These are phyloP conservation scores for Aureobasidium sp. DNA, from an alignment of 2,329 filamentous ascomycete genomes.

Conservation along the genomic window DNA sequence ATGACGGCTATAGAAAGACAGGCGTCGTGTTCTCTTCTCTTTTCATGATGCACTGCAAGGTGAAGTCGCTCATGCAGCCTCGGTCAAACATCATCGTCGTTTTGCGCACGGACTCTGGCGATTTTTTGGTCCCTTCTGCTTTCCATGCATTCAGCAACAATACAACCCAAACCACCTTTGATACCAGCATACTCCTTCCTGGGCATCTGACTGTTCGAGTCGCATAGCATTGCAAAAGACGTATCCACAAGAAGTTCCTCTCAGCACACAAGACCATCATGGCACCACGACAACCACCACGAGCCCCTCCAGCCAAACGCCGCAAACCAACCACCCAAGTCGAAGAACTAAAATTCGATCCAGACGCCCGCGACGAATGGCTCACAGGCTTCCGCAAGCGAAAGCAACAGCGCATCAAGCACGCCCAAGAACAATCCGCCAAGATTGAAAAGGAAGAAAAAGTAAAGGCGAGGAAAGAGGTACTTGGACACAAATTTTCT, in stretches of 20 bases:
- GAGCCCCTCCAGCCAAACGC: constrained; percentile 12
- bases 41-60: too few species aligned
- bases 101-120: background rate
- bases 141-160: background rate
- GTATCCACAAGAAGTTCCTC: background rate
- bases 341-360: constrained; percentile 83
- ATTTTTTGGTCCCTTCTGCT: constrained; percentile 9
- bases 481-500: constrained; percentile 32
- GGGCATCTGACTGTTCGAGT: background rate
- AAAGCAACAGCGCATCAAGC: constrained; percentile 76
- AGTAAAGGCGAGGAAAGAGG: constrained; percentile 67
- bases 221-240: background rate
- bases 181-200: background rate
- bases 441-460: constrained; percentile 73
- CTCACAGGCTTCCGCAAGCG: constrained; percentile 96
- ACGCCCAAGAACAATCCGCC: constrained; percentile 73
- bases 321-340: constrained; percentile 35
- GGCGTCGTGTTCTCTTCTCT: too few species aligned
- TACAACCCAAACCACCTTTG: background rate
- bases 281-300: constrained; percentile 2
- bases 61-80: too few species aligned
- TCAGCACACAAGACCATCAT: background rate
- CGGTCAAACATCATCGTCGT: background rate
- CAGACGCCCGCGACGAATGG: constrained; percentile 71
- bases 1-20: too few species aligned